phyloP scores from a whole-genome alignment of 1,139 yeast species.

The Magnusiomyces tetraspermus region DNA sequence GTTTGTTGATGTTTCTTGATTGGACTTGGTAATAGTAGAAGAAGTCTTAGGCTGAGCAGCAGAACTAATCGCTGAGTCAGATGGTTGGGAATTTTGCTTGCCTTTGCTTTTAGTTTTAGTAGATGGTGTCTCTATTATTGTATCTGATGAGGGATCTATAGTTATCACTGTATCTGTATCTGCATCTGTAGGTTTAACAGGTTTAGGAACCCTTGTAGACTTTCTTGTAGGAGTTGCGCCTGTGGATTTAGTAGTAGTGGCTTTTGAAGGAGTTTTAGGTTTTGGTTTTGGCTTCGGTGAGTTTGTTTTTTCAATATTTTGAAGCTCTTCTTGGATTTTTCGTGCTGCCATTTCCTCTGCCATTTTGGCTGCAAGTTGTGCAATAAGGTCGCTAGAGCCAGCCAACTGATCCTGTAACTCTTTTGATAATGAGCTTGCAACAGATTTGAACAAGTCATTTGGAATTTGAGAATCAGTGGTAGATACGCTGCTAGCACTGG shows the following conservation, averaged over 20 bases:
- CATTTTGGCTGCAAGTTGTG: constrained; percentile 12
- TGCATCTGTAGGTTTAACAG: too few relatives aligned
- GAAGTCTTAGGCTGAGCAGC: not conserved
- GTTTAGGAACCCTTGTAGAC: too few relatives aligned
- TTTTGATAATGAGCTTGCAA: constrained; percentile 4
- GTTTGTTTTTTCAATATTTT: not conserved
- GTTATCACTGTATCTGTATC: too few relatives aligned
- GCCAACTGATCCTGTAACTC: constrained; percentile 4
- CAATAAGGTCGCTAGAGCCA: constrained; percentile 7
- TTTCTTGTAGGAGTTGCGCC: too few relatives aligned
- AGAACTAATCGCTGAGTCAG: not conserved
- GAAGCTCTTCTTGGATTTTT: constrained; percentile 4
- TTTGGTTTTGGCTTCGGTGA: not conserved
- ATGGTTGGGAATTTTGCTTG: not conserved
- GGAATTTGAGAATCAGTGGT: not conserved
- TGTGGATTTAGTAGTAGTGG: too few relatives aligned
- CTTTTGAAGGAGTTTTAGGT: too few relatives aligned
- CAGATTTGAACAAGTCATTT: not conserved
- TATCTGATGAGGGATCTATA: too few relatives aligned
- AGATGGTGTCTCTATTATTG: not conserved
- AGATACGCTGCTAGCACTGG: too few relatives aligned
- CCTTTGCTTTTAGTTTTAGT: not conserved
- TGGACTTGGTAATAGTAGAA: too few relatives aligned
- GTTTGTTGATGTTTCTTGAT: too few relatives aligned
- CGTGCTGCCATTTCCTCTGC: constrained; percentile 12